Evolutionary conservation across 2,329 filamentous ascomycete species (phyloP).

Genomic region (Raffaelea deltoideospora): DNA sequence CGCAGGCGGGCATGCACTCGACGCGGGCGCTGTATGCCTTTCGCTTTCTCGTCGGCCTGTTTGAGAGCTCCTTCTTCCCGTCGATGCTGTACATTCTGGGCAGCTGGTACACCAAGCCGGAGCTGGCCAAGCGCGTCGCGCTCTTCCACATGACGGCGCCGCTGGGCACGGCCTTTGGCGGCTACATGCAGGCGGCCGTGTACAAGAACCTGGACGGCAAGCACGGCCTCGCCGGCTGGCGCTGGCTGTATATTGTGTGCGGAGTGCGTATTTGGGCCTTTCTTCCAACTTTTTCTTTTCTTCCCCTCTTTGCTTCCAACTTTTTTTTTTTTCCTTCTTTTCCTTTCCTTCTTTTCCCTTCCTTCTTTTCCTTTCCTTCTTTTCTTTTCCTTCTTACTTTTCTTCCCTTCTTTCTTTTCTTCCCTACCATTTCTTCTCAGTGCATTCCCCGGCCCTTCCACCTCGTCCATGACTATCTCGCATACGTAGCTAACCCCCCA

Average conservation of each 20-base stretch:
- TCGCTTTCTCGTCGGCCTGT: conserved; percentile 18
- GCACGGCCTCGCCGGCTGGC: conserved; percentile 17
- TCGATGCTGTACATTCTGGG: conserved; percentile 16
- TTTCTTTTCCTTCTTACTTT: too few relatives aligned
- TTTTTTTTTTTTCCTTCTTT: too few relatives aligned
- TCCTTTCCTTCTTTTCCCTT: too few relatives aligned
- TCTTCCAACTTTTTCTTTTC: neutral
- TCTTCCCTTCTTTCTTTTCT: too few relatives aligned
- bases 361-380: too few relatives aligned
- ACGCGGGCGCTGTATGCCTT: conserved; percentile 15
- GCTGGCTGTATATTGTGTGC: conserved; percentile 17
- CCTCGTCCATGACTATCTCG: too few relatives aligned
- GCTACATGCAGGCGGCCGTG: conserved; percentile 17
- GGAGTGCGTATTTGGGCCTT: too few relatives aligned
- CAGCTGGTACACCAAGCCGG: conserved; percentile 43
- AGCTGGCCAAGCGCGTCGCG: conserved; percentile 45
- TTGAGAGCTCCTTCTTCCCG: conserved; percentile 16
- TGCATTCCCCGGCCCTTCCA: too few relatives aligned
- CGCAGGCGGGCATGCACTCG: conserved; percentile 12
- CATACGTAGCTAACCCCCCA: too few relatives aligned
- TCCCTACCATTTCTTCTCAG: too few relatives aligned
- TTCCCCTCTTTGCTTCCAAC: too few relatives aligned
- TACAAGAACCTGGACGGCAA: conserved; percentile 15
- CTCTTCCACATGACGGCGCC: conserved; percentile 47
- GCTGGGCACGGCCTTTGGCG: conserved; percentile 17